Percentiles rank a stretch among this genome's conserved stretches.
Conservation (phyloP, 805 yeast genomes). For the Sugiyamaella valdiviana region DNA sequence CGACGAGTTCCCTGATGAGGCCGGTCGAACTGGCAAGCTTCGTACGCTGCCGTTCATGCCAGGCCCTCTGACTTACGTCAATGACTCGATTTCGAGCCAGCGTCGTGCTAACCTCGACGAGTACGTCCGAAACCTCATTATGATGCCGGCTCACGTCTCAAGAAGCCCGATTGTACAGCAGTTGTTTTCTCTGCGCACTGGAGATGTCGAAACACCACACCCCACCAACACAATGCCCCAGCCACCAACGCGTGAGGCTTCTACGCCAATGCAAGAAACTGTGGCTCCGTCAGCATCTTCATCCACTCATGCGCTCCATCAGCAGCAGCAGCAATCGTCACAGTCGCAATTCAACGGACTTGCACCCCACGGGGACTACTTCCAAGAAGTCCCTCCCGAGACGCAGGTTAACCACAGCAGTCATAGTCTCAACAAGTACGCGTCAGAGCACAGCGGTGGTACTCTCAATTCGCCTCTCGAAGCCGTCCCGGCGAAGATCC, state of each 20-base stretch:
- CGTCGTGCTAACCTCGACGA: conserved; percentile 50
- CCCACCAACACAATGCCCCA: conserved; percentile 30
- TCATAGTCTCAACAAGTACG: background rate
- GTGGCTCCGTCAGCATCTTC: conserved; percentile 2
- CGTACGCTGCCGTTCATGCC: conserved; percentile 91
- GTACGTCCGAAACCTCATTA: conserved; percentile 53
- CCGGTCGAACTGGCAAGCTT: conserved; percentile 74
- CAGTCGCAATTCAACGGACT: background rate
- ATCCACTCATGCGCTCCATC: background rate
- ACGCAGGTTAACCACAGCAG: background rate
- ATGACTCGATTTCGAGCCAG: conserved; percentile 60
- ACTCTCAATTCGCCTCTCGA: conserved; percentile 1
- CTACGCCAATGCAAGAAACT: background rate
- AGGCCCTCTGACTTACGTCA: conserved; percentile 89
- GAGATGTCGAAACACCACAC: conserved; percentile 48
- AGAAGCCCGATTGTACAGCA: conserved; percentile 59
- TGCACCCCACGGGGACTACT: conserved; percentile 1
- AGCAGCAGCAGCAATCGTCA: conserved; percentile 4
- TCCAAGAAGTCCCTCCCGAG: background rate
- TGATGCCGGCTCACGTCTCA: conserved; percentile 72
- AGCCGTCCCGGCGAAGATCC: background rate
- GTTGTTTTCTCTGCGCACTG: conserved; percentile 61
- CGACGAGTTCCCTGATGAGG: conserved; percentile 83
- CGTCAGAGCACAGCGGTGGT: background rate
- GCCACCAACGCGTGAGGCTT: conserved; percentile 23